These are phyloP conservation scores for Boletus sensibilis DNA, from an alignment of 768 basidiomycete genomes.

Conservation along the genomic window DNA sequence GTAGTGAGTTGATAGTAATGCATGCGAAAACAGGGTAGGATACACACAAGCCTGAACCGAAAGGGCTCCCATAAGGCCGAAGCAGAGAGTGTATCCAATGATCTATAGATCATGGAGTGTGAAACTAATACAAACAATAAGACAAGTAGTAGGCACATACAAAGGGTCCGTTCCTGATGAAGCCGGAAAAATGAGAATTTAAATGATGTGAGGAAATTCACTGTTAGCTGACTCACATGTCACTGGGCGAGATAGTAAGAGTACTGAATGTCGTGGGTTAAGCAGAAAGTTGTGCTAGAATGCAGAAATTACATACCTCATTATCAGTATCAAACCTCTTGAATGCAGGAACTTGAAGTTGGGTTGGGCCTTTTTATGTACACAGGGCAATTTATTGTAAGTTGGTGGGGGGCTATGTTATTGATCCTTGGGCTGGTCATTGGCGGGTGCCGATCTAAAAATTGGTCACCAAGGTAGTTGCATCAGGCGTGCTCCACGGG, in stretches of 20 bases:
- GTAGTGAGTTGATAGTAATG: neutral
- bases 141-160: neutral
- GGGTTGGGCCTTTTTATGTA: neutral
- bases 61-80: slow-evolving; percentile 16
- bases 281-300: neutral
- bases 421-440: too few species aligned
- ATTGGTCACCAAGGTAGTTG: too few species aligned
- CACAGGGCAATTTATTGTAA: too few species aligned
- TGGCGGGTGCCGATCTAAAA: too few species aligned
- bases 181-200: neutral
- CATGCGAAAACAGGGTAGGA: neutral
- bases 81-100: slow-evolving; percentile 17
- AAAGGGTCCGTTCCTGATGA: slow-evolving; percentile 10
- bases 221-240: neutral
- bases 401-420: too few species aligned
- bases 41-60: slow-evolving; percentile 16
- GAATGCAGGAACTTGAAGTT: too few species aligned
- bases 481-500: too few species aligned
- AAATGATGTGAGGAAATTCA: neutral
- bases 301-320: neutral
- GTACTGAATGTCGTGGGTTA: neutral
- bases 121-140: neutral
- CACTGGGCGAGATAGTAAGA: neutral
- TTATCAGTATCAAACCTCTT: neutral
- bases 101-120: neutral